Conservation (phyloP, 345 rosid genomes). For the Sapria himalayana region DNA sequence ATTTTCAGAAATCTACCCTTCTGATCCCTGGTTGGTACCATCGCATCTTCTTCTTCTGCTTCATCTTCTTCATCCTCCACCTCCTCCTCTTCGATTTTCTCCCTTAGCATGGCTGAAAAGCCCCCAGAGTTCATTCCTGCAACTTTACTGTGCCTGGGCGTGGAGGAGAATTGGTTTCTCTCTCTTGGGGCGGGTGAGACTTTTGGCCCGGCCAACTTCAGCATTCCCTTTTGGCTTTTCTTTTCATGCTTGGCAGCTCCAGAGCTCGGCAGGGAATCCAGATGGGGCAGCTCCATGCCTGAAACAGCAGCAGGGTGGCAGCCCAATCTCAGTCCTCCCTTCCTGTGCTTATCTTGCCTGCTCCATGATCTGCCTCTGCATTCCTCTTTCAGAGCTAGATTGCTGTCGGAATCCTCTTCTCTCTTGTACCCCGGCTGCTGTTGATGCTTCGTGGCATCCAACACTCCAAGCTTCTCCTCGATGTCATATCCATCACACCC, state of each 20-base stretch:
- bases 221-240: constrained; percentile 37
- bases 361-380: constrained; percentile 35
- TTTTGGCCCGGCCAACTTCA: constrained; percentile 34
- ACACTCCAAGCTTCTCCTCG: constrained; percentile 73
- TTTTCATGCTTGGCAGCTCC: constrained; percentile 31
- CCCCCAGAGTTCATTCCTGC: constrained; percentile 26
- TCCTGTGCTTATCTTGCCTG: constrained; percentile 37
- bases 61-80: too few species aligned
- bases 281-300: constrained; percentile 19
- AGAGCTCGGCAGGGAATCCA: constrained; percentile 23
- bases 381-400: constrained; percentile 42
- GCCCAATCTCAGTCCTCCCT: constrained; percentile 20
- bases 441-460: constrained; percentile 64
- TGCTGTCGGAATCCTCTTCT: constrained; percentile 38
- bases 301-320: constrained; percentile 21
- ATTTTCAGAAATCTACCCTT: constrained; percentile 23
- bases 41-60: too few species aligned
- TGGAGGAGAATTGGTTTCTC: too few species aligned
- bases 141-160: constrained; percentile 21
- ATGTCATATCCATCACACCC: constrained; percentile 65
- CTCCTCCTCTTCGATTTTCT: constrained; percentile 25
- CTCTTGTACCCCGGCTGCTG: constrained; percentile 67
- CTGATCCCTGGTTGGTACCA: too few species aligned
- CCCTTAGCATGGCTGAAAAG: constrained; percentile 32
- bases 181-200: constrained; percentile 16